Percentiles rank a stretch among this genome's conserved stretches.
Conservation (phyloP, 1,284 basidiomycete genomes). For the Sphaerobolus stellatus region DNA sequence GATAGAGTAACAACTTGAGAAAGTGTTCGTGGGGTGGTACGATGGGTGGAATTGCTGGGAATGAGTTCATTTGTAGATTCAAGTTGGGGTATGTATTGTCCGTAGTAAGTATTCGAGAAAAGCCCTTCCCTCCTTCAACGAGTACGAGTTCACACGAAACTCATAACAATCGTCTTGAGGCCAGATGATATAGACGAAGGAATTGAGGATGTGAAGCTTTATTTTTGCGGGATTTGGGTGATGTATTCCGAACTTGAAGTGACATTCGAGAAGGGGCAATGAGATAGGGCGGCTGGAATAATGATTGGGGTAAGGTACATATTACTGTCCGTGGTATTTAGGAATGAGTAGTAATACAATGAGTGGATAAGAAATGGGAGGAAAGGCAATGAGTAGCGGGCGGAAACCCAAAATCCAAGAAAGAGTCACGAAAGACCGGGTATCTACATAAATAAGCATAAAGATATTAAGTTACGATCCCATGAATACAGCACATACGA, state of each 20-base stretch:
- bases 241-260: too few species aligned
- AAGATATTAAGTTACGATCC: not conserved
- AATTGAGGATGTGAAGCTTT: not conserved
- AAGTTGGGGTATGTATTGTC: not conserved
- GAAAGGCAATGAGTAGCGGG: too few species aligned
- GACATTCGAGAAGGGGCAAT: too few species aligned
- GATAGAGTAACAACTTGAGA: not conserved
- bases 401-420: not conserved
- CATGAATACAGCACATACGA: not conserved
- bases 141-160: not conserved
- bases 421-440: not conserved
- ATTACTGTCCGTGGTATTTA: too few species aligned
- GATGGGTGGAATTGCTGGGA: not conserved
- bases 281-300: too few species aligned
- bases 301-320: too few species aligned
- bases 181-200: not conserved
- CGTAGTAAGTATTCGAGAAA: not conserved
- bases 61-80: not conserved
- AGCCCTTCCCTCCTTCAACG: not conserved
- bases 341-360: too few species aligned
- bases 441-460: not conserved
- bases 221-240: not conserved
- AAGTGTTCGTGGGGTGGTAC: not conserved
- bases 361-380: too few species aligned
- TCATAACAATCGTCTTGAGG: not conserved